phyloP scores from a whole-genome alignment of 192 early-diverging fungal genomes.

The Chytriomyces sp. region DNA sequence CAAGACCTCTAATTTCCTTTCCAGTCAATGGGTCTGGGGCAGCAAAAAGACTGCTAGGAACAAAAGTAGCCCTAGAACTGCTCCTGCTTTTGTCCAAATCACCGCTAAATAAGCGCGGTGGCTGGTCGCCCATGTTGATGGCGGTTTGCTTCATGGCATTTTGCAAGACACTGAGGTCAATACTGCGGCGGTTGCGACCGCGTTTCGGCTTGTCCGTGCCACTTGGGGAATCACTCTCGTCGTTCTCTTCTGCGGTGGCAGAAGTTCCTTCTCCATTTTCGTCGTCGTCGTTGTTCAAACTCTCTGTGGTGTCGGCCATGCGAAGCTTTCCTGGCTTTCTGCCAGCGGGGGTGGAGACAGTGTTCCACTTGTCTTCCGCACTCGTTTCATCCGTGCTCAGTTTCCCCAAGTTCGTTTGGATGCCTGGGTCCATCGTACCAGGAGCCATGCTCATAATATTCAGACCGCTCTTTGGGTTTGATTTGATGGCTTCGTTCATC shows the following conservation, averaged over 20 bases:
- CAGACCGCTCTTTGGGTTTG: constrained; percentile 13
- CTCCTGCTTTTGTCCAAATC: neutral
- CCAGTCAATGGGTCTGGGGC: constrained; percentile 35
- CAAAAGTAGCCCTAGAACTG: constrained; percentile 16
- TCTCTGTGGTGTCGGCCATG: constrained; percentile 16
- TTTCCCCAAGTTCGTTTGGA: constrained; percentile 4
- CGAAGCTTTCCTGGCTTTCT: constrained; percentile 21
- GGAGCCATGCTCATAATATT: constrained; percentile 28
- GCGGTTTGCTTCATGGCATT: constrained; percentile 35
- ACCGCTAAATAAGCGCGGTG: neutral
- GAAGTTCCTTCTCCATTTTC: constrained; percentile 7
- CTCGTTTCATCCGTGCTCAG: constrained; percentile 32
- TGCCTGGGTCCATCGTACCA: neutral
- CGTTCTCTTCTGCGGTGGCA: neutral
- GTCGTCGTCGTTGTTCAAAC: neutral
- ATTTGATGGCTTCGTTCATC: constrained; percentile 35
- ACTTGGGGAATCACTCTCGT: neutral
- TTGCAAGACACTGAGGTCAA: constrained; percentile 25
- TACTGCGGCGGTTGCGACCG: constrained; percentile 14
- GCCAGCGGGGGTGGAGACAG: neutral
- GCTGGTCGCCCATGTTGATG: constrained; percentile 5
- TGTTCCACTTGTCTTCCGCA: constrained; percentile 40
- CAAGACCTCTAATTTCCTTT: constrained; percentile 38
- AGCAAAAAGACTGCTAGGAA: constrained; percentile 29
- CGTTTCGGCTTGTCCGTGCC: neutral